phyloP scores from a whole-genome alignment of 768 basidiomycete genomes.

The Gymnopilus junonius region DNA sequence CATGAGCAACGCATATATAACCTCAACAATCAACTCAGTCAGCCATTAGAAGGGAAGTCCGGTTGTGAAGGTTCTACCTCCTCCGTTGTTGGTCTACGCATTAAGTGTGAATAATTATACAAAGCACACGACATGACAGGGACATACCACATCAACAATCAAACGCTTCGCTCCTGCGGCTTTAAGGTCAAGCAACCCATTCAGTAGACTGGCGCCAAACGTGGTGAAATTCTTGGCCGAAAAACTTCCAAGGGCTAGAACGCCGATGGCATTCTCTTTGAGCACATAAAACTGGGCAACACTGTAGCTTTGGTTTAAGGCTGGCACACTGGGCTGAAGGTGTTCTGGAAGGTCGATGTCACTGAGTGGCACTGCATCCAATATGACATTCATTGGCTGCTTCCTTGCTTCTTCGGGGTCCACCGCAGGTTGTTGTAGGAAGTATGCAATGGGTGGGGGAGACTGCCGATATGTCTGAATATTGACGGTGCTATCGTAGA shows the following conservation, averaged over 20 bases:
- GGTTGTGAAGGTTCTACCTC: conserved; percentile 32
- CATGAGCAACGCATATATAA: conserved; percentile 64
- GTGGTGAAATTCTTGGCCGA: conserved; percentile 44
- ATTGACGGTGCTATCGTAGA: conserved; percentile 29
- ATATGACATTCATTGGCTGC: conserved; percentile 51
- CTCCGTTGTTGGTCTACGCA: conserved; percentile 51
- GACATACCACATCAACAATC: conserved; percentile 60
- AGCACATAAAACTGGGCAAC: conserved; percentile 61
- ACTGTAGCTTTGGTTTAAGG: conserved; percentile 49
- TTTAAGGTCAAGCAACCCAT: conserved; percentile 52
- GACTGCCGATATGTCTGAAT: conserved; percentile 12
- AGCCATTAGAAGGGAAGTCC: background rate
- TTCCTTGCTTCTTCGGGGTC: conserved; percentile 33
- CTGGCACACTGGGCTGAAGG: conserved; percentile 39
- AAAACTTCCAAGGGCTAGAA: conserved; percentile 63
- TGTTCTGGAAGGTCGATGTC: conserved; percentile 47
- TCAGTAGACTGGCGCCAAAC: conserved; percentile 47
- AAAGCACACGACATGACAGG: background rate
- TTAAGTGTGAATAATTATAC: background rate
- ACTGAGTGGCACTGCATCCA: conserved; percentile 48
- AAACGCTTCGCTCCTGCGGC: conserved; percentile 51
- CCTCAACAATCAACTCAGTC: conserved; percentile 25
- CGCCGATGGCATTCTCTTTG: conserved; percentile 55
- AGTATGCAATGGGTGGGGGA: conserved; percentile 33
- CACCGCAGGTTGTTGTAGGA: conserved; percentile 45